phyloP scores from a whole-genome alignment of 208 protist genomes.

The Crithidia brevicula region DNA sequence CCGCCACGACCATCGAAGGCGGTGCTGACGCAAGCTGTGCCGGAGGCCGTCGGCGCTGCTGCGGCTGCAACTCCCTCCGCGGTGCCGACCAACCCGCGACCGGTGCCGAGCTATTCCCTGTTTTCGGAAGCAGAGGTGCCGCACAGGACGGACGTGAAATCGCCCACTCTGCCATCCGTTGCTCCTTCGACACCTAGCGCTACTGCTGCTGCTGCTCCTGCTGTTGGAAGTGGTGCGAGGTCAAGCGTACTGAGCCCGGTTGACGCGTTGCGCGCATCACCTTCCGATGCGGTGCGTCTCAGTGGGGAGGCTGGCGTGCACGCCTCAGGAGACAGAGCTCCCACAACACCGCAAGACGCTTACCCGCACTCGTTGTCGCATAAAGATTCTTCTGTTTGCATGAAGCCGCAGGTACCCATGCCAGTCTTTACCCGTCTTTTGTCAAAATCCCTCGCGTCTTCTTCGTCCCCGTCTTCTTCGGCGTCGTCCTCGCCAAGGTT shows the following conservation, averaged over 20 bases:
- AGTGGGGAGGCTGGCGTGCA: neutral
- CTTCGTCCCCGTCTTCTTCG: neutral
- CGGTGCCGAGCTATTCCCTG: neutral
- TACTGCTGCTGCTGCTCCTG: neutral
- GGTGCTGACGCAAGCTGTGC: neutral
- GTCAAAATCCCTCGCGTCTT: constrained; percentile 2
- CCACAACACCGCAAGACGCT: too few relatives aligned
- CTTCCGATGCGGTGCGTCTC: neutral
- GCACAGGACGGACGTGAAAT: neutral
- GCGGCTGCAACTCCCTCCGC: neutral
- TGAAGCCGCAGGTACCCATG: constrained; percentile 4
- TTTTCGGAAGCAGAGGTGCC: neutral
- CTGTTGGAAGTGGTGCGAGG: neutral
- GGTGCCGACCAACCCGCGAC: neutral
- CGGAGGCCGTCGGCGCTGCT: neutral
- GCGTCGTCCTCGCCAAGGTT: neutral
- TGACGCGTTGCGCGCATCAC: constrained; percentile 4
- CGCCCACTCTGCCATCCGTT: neutral
- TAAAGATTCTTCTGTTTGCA: too few relatives aligned
- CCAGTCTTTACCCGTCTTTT: constrained; percentile 11
- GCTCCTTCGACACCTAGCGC: neutral
- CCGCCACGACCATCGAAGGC: constrained; percentile 9
- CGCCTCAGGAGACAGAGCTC: neutral
- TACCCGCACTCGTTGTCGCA: too few relatives aligned
- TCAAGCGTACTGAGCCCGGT: neutral